Base-by-base conservation (phyloP, 75 land plant genomes). In the Isoetes taiwanensis region DNA sequence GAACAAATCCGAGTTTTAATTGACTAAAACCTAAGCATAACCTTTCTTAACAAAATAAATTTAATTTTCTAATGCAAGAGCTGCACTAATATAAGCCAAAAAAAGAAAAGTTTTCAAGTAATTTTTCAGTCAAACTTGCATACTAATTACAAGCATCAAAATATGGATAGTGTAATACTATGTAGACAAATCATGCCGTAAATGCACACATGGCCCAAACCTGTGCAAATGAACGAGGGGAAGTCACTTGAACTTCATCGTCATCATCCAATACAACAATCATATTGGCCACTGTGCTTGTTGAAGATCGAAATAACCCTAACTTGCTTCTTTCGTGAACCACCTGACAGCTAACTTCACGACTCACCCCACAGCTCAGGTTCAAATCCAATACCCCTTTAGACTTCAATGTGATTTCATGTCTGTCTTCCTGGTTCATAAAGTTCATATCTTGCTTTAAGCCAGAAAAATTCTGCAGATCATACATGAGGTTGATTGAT, bases 191-290 rank as follows among this genome's bases (percentile, higher is more conserved):
- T 37, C 14, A 37, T 37, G 12, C 14, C 14, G 14, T 9, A 9
- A 14, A 37, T 37, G 14, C 14, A 37, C 14, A 14, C 14, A 37
- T 37, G 9, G 14, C 14, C 39, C 39, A 37, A 9, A 46, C 50
- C 50, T 46, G 50, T 6, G 50, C 50, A 46, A 46, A 46, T 8
- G 50, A 46, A 3, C 50, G 5, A 23, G 50, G 50, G 5, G 50
- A 46, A 46, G 21, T 19, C 8, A 46, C 50, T 46, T 46, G 50
- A 8, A 46, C 50, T 6, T 46, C 50, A n/a, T 46, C 50, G 25
- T 46, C 50, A 23, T 46, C 50, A n/a, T 46, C 50, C 8, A 46
- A 8, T 5, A 46, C n/a, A 46, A 46, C n/a, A 8, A 46, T 46
- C n/a, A n/a, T n/a, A n/a, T n/a, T n/a, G n/a, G n/a, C n/a, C n/a